A percentile compares a stretch with the other conserved stretches of the same genome.
Conservation (phyloP, 2,329 filamentous ascomycete genomes). For the Aschersonia sp. region DNA sequence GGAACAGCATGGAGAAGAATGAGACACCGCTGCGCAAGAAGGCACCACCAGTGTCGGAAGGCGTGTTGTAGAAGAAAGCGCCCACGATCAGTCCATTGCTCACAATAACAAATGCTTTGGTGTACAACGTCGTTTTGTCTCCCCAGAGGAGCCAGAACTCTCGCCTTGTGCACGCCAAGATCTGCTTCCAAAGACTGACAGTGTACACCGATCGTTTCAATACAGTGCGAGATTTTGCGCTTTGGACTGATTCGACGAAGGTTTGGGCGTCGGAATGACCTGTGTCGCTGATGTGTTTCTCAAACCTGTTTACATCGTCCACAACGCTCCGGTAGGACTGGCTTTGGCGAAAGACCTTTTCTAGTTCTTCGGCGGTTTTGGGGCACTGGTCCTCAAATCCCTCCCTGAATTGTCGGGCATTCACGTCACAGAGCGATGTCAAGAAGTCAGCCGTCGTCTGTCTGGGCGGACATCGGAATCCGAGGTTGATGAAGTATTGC, state of each 20-base stretch:
- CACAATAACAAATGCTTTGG: conserved; percentile 67
- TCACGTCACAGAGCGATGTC: conserved; percentile 24
- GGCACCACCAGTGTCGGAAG: conserved; percentile 44
- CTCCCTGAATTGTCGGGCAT: conserved; percentile 1
- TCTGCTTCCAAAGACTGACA: conserved; percentile 58
- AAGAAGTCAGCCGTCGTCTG: conserved; percentile 50
- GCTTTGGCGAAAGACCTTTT: conserved; percentile 23
- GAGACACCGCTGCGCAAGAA: conserved; percentile 37
- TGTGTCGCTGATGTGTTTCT: conserved; percentile 62
- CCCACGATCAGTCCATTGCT: conserved; percentile 62
- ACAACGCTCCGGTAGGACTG: conserved; percentile 29
- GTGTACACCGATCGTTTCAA: conserved; percentile 39
- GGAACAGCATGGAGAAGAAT: conserved; percentile 40
- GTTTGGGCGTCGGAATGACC: conserved; percentile 49
- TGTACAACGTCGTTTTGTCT: conserved; percentile 60
- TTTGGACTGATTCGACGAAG: conserved; percentile 48
- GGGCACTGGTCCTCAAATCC: conserved; percentile 23
- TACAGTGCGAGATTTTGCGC: conserved; percentile 40
- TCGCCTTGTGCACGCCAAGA: conserved; percentile 52
- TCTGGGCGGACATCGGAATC: conserved; percentile 39
- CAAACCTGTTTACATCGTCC: conserved; percentile 41
- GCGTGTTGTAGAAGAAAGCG: conserved; percentile 61
- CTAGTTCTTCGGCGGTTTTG: conserved; percentile 29
- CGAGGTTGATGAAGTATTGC: conserved; percentile 43
- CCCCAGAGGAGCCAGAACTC: conserved; percentile 70